A percentile compares a stretch with the other conserved stretches of the same genome.
Conservation (phyloP, 495 filamentous ascomycete genomes). For the Penicillium silybi region DNA sequence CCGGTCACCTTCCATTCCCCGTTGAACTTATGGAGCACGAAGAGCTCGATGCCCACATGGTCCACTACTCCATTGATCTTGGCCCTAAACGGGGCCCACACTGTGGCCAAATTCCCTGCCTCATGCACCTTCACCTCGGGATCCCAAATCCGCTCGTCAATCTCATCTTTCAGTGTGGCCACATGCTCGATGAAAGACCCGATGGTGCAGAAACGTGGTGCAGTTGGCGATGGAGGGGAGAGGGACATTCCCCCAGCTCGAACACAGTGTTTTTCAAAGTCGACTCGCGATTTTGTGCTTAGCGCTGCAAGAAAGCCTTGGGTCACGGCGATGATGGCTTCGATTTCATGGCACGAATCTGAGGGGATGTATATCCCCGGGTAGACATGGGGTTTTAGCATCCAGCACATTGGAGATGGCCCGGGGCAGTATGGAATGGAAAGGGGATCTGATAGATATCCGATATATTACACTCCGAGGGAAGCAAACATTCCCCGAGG, state of each 20-base stretch:
- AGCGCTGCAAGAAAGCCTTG: constrained; percentile 34
- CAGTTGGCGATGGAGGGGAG: constrained; percentile 27
- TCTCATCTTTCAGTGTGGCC: constrained; percentile 26
- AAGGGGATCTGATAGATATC: neutral
- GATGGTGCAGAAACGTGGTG: constrained; percentile 39
- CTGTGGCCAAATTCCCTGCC: constrained; percentile 29
- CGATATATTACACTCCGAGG: neutral
- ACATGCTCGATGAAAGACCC: constrained; percentile 38
- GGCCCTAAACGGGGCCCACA: constrained; percentile 40
- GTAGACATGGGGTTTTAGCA: constrained; percentile 4
- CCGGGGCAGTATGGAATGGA: neutral
- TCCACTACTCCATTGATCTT: constrained; percentile 39
- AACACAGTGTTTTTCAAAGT: constrained; percentile 38
- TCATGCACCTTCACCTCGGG: constrained; percentile 34
- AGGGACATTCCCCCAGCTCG: constrained; percentile 39
- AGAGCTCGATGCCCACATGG: constrained; percentile 40
- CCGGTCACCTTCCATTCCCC: constrained; percentile 41
- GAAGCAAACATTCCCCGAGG: constrained; percentile 1
- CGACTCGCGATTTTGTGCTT: constrained; percentile 27
- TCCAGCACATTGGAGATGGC: constrained; percentile 20
- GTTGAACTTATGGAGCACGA: constrained; percentile 35
- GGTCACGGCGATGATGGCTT: constrained; percentile 30
- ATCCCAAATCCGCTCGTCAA: constrained; percentile 39
- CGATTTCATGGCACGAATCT: constrained; percentile 18
- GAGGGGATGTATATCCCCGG: neutral